These are phyloP conservation scores for Fusarium phyllophilum DNA, from an alignment of 2,329 filamentous ascomycete genomes.

Conservation along the genomic window DNA sequence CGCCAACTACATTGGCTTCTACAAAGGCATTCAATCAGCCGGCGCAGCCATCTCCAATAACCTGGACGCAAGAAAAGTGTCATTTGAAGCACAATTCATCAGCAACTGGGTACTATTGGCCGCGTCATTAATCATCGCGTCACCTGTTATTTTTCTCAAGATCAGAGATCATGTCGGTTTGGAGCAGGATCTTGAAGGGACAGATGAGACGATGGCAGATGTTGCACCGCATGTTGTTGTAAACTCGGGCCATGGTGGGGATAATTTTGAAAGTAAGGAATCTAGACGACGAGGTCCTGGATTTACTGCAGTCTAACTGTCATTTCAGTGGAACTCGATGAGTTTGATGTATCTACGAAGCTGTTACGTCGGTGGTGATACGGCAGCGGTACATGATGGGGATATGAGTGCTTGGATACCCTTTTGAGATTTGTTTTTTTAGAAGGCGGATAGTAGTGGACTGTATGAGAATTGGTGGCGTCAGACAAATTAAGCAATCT, in stretches of 20 bases:
- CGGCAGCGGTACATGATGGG: fast-evolving
- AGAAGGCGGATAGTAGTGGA: fast-evolving
- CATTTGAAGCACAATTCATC: constrained; percentile 78
- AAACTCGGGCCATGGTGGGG: background rate
- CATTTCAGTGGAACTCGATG: background rate
- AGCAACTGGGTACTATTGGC: constrained; percentile 78
- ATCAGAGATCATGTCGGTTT: constrained; percentile 80
- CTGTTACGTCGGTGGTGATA: background rate
- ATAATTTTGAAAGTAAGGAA: constrained; percentile 1
- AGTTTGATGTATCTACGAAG: background rate
- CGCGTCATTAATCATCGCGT: constrained; percentile 77
- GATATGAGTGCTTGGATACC: background rate
- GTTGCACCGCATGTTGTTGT: constrained; percentile 52
- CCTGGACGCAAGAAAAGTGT: constrained; percentile 49
- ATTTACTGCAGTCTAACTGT: constrained; percentile 1
- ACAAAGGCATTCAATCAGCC: constrained; percentile 83
- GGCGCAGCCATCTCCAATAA: constrained; percentile 67
- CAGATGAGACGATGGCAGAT: constrained; percentile 82
- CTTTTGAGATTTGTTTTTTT: no score
- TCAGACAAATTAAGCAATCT: background rate
- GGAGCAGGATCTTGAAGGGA: constrained; percentile 84
- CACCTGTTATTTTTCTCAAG: constrained; percentile 80
- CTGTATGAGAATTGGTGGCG: fast-evolving
- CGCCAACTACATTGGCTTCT: constrained; percentile 92
- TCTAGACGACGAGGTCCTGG: background rate